Evolutionary conservation across 1,284 basidiomycete species (phyloP), one percentile per base, ranked within the genome.

Genomic region (Leccinum subfulvum): DNA sequence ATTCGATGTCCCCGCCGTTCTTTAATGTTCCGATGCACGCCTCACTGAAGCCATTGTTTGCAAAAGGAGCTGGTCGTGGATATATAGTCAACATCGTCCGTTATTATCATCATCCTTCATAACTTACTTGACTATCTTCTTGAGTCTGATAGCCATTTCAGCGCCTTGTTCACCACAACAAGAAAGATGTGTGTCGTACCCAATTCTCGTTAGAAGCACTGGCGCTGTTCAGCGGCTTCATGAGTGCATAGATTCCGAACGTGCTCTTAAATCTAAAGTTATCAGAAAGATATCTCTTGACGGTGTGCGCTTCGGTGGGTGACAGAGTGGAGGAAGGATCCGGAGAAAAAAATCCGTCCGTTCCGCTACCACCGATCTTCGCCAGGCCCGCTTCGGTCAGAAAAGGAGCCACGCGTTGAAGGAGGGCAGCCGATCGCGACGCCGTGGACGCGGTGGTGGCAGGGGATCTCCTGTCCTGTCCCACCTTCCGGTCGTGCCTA

Each of bases 61-160:
- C 10, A 87, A 73, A 18, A 86, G 74, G 2, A 82, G 73, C 79
- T 84, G 47, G 1, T 39, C 26, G 28, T 8, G 4, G 23, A 54
- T 35, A 18, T 44, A 9, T 54, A 9, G 68, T 65, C 2, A 66
- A 59, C 21, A 59, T 30, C 18, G 4, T 13, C 2, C 7, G 8
- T 14, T 2, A 49, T 59, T 9, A 53, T 16, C 56, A 52, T 51
- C 18, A 9, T 13, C 23, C 16, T 57, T 10, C 11, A 30, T 41
- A 10, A 68, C 73, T 64, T 62, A 85, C 84, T 75, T 85, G 85
- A 0, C 83, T 83, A 57, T 82, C 83, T 60, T 82, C 83, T 13
- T 77, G 73, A 23, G 80, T 79, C 85, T 86, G 61, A 11, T 10
- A 56, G 47, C 9, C 18, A 33, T 35, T 65, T 49, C 60, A 56